Percentiles rank a stretch among this genome's conserved stretches.
Evolutionary conservation across 176 grass and related monocot species (phyloP).

Genomic region (Tillandsia leiboldiana): DNA sequence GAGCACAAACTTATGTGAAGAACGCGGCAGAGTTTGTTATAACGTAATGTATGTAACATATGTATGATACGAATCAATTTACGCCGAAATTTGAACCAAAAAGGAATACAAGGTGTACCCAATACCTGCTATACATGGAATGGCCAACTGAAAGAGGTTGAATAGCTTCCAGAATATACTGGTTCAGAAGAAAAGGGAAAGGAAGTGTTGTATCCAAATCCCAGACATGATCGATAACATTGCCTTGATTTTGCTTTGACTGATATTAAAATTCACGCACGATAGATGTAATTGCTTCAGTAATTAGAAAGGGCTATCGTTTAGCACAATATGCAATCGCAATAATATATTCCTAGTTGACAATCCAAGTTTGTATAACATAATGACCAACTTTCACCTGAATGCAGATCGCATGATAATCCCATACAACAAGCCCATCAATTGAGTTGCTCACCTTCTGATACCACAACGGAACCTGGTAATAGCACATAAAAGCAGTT

Average conservation of each 20-base stretch:
- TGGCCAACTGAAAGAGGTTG: conserved; percentile 32
- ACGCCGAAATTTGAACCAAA: background rate
- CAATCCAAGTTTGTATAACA: background rate
- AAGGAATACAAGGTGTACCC: background rate
- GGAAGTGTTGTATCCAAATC: conserved; percentile 88
- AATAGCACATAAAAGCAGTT: conserved; percentile 6
- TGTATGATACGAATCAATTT: background rate
- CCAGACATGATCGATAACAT: conserved; percentile 53
- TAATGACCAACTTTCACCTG: conserved; percentile 42
- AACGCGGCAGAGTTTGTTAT: too few relatives aligned
- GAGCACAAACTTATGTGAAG: too few relatives aligned
- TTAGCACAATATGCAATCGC: too few relatives aligned
- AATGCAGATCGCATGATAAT: conserved; percentile 92
- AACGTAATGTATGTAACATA: too few relatives aligned
- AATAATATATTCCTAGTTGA: too few relatives aligned
- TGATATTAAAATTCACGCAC: conserved; percentile 23
- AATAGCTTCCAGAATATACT: conserved; percentile 54
- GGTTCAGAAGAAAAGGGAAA: conserved; percentile 49
- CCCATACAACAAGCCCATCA: conserved; percentile 70
- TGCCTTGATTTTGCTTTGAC: conserved; percentile 43
- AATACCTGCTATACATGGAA: conserved; percentile 57
- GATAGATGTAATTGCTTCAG: background rate
- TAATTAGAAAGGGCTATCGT: background rate
- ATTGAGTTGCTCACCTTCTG: conserved; percentile 60
- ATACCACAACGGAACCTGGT: conserved; percentile 79